phyloP scores from a whole-genome alignment of 306 rosid genomes.

The Vigna hirtella region DNA sequence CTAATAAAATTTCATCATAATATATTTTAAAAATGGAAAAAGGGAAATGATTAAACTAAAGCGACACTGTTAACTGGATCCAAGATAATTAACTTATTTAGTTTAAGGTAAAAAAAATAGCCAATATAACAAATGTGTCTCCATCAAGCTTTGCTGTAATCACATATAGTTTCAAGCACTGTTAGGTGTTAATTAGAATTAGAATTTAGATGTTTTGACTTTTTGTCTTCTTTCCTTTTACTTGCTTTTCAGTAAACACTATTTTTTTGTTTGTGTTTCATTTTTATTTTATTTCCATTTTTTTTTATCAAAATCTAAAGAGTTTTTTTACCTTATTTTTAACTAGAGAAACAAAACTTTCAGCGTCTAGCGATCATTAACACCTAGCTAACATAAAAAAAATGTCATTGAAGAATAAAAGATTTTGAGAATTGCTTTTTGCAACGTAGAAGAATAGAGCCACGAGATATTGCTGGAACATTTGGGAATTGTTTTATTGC shows the following conservation, averaged over 20 bases:
- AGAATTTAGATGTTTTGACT: not conserved
- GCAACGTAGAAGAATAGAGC: too few relatives aligned
- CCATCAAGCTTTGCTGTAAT: constrained; percentile 46
- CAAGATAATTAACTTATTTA: not conserved
- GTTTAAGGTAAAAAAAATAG: not conserved
- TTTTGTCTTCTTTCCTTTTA: not conserved
- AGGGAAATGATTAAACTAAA: not conserved
- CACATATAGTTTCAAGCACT: constrained; percentile 3
- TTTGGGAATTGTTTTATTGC: not conserved
- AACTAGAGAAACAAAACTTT: not conserved
- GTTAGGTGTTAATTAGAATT: not conserved
- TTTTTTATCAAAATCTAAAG: not conserved
- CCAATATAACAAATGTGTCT: constrained; percentile 33
- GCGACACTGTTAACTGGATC: not conserved
- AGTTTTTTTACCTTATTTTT: not conserved
- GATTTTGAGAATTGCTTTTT: not conserved
- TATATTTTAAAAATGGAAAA: not conserved
- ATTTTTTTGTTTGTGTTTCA: not conserved
- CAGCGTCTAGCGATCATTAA: not conserved
- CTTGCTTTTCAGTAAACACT: not conserved
- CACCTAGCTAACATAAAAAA: not conserved
- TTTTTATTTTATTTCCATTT: not conserved
- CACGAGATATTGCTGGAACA: too few relatives aligned
- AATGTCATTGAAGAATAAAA: not conserved
- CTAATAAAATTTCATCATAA: not conserved